phyloP scores from a whole-genome alignment of 2,329 filamentous ascomycete species.

The Fusarium xyrophilum region DNA sequence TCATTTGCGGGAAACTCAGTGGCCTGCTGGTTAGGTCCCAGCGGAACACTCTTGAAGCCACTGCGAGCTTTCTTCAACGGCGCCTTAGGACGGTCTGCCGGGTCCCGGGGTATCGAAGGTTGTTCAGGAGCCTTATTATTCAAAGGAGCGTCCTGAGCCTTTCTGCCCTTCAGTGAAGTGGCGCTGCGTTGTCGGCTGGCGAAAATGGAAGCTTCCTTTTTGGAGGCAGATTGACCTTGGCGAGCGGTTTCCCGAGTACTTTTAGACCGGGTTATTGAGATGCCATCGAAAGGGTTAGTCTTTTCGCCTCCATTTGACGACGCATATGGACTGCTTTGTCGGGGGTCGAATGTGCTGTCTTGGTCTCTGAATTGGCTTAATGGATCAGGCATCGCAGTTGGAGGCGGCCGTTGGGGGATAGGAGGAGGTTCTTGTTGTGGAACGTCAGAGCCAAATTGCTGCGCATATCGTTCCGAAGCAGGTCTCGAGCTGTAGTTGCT shows the following conservation, averaged over 20 bases:
- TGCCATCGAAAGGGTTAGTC: constrained; percentile 62
- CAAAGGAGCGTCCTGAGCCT: constrained; percentile 4
- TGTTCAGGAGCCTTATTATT: neutral
- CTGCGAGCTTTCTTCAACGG: constrained; percentile 37
- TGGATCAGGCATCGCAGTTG: constrained; percentile 52
- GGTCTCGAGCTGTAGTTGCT: constrained; percentile 58
- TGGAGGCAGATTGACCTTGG: constrained; percentile 35
- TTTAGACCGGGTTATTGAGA: constrained; percentile 52
- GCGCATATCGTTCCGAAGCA: constrained; percentile 37
- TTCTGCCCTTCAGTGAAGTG: constrained; percentile 41
- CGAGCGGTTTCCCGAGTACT: constrained; percentile 52
- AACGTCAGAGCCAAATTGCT: constrained; percentile 15
- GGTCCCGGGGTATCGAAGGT: constrained; percentile 17
- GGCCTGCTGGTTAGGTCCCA: constrained; percentile 17
- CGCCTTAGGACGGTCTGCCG: constrained; percentile 36
- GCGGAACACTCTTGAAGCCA: constrained; percentile 25
- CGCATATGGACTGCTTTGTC: constrained; percentile 65
- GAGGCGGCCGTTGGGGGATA: constrained; percentile 27
- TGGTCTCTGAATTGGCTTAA: constrained; percentile 54
- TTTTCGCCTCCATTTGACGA: constrained; percentile 64
- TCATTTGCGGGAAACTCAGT: constrained; percentile 11
- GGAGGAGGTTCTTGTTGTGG: constrained; percentile 24
- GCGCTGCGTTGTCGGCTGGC: constrained; percentile 43
- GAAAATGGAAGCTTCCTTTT: constrained; percentile 24
- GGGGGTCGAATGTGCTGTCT: constrained; percentile 53